Conservation (phyloP, 345 rosid genomes). For the Lenwebbia sp. region DNA sequence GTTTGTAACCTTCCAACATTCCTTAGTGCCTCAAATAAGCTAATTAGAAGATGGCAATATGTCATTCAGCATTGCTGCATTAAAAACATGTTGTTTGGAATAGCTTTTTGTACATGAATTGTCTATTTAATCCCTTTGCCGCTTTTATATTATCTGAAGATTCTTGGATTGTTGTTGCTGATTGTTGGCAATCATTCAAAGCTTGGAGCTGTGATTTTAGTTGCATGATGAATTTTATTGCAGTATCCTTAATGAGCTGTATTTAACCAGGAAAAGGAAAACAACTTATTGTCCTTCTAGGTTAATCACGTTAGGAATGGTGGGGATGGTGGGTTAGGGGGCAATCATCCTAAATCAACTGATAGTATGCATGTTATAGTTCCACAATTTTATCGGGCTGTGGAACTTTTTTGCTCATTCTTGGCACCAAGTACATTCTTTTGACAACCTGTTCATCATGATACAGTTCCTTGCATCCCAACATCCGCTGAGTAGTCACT, state of each 20-base stretch:
- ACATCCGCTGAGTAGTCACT: constrained; percentile 74
- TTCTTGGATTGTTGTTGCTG: background rate
- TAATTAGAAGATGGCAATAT: background rate
- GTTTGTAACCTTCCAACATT: constrained; percentile 25
- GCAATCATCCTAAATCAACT: background rate
- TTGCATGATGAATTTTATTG: background rate
- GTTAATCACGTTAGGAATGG: background rate
- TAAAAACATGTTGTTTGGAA: background rate
- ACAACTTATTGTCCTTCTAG: background rate
- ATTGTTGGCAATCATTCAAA: background rate
- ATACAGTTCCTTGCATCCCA: constrained; percentile 57
- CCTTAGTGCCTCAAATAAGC: background rate
- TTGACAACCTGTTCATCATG: background rate
- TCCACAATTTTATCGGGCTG: background rate
- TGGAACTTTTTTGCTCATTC: background rate
- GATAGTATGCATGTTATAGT: background rate
- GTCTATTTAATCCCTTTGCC: background rate
- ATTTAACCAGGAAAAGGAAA: background rate
- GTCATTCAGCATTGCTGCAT: background rate
- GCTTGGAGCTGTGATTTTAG: background rate
- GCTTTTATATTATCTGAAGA: background rate
- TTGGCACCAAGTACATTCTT: background rate
- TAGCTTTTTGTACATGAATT: background rate
- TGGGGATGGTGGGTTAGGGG: background rate
- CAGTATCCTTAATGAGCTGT: background rate